Conservation (phyloP, 2,329 filamentous ascomycete species). For the Akanthomyces lecanii region DNA sequence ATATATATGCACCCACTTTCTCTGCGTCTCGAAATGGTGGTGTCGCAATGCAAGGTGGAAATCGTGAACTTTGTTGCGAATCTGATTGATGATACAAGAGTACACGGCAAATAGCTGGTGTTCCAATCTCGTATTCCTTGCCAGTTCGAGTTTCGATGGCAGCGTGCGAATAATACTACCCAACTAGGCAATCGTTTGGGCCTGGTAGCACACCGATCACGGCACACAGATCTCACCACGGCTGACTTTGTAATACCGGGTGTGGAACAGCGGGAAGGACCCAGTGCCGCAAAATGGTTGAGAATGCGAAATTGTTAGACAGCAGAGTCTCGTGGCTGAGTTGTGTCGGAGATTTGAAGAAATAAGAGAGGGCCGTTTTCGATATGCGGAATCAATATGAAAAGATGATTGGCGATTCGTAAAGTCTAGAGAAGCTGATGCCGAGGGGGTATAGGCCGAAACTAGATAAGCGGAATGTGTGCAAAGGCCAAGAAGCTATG, state of each 20-base stretch:
- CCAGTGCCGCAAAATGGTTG: background rate
- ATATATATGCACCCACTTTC: constrained; percentile 15
- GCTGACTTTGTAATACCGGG: background rate
- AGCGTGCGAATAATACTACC: background rate
- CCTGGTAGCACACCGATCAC: background rate
- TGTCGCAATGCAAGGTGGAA: background rate
- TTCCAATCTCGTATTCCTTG: background rate
- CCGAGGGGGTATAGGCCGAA: background rate
- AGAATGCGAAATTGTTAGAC: background rate
- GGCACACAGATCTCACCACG: background rate
- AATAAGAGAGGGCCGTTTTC: background rate
- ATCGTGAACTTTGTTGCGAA: background rate
- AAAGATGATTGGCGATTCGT: background rate
- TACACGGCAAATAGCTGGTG: background rate
- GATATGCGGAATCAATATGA: background rate
- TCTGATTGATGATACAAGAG: background rate
- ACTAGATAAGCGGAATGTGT: background rate
- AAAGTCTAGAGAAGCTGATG: background rate
- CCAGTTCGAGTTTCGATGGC: background rate
- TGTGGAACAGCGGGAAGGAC: background rate
- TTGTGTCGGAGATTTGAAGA: background rate
- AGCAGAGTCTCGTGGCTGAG: background rate
- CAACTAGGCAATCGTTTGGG: background rate
- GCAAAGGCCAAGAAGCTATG: constrained; percentile 1
- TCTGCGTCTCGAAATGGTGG: background rate